Evolutionary conservation across 225 moss, liverwort and hornwort genomes (phyloP).

Genomic region (Pleurozium schreberi): DNA sequence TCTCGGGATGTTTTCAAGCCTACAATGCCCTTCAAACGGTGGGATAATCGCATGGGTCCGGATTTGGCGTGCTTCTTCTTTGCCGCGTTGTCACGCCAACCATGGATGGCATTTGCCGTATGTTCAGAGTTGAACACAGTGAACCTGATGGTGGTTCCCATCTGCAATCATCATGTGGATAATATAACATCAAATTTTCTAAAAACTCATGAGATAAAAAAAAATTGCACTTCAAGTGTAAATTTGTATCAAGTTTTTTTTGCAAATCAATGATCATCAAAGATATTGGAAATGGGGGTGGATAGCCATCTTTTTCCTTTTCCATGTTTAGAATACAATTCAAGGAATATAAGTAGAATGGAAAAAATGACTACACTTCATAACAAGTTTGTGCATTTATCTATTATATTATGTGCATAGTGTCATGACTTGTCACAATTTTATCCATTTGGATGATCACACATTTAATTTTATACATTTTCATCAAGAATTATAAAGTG

Average conservation of each 20-base stretch:
- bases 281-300: too few relatives aligned
- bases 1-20: slow-evolving; percentile 11
- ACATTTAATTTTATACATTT: background rate
- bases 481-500: background rate
- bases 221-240: background rate
- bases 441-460: background rate
- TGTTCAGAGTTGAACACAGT: slow-evolving; percentile 23
- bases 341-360: rapidly evolving
- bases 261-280: background rate
- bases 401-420: background rate
- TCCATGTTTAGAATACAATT: background rate
- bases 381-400: background rate
- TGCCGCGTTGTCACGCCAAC: slow-evolving; percentile 30
- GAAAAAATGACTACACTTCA: background rate
- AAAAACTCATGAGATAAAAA: background rate
- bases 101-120: slow-evolving; percentile 12
- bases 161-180: slow-evolving; percentile 1
- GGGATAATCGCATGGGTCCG: background rate
- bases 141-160: slow-evolving; percentile 45
- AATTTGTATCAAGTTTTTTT: background rate
- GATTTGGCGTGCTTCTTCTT: background rate
- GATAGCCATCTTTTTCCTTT: rapidly evolving
- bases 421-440: background rate
- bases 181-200: too few relatives aligned
- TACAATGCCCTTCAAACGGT: slow-evolving; percentile 17